These are phyloP conservation scores for Camellia japonica DNA, from an alignment of 148 eudicot genomes.

Conservation along the genomic window DNA sequence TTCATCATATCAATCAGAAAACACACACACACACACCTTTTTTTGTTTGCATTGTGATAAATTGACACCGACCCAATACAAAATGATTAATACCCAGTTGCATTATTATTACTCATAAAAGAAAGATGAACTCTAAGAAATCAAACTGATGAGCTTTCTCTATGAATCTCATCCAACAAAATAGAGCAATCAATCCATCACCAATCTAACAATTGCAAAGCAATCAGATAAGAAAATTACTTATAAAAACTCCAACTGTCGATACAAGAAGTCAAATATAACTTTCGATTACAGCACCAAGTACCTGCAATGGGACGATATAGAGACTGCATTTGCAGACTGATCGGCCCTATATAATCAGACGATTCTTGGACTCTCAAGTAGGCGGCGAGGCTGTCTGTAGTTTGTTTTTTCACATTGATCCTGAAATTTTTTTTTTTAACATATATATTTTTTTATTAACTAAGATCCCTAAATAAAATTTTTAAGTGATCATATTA, in stretches of 20 bases:
- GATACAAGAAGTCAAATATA: not conserved
- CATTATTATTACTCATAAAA: slow-evolving; percentile 1
- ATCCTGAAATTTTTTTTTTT: too few species aligned
- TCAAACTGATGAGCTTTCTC: not conserved
- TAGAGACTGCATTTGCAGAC: too few species aligned
- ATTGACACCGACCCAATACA: too few species aligned
- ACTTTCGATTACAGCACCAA: too few species aligned
- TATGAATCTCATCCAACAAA: not conserved
- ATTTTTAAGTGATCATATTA: too few species aligned
- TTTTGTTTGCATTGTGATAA: not conserved
- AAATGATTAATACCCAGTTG: not conserved
- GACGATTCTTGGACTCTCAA: too few species aligned
- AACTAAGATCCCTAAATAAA: too few species aligned
- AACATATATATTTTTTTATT: too few species aligned
- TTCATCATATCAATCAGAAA: not conserved
- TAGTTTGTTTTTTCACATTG: too few species aligned
- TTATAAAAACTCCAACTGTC: not conserved
- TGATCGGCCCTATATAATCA: too few species aligned
- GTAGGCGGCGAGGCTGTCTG: too few species aligned
- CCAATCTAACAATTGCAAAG: not conserved
- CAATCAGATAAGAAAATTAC: slow-evolving; percentile 2
- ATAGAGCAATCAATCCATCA: not conserved
- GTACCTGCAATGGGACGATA: too few species aligned
- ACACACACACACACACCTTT: not conserved
- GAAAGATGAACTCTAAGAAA: not conserved